Conservation (phyloP, 768 basidiomycete genomes). For the Omphalotus guepiniiformis region DNA sequence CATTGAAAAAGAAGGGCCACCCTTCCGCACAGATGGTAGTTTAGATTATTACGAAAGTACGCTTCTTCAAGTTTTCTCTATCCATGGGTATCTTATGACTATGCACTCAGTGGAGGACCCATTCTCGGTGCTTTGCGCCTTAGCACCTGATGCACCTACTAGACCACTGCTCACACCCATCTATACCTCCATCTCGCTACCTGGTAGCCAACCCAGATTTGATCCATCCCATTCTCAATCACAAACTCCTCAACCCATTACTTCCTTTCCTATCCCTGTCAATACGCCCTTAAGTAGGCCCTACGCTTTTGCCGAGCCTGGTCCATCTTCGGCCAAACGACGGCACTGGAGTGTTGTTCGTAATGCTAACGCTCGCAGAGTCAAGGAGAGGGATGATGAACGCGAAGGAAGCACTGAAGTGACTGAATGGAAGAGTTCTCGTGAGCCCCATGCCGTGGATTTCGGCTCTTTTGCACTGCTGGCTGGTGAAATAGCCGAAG, state of each 20-base stretch:
- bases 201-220: slow-evolving; percentile 12
- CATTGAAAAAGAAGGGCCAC: slow-evolving; percentile 75
- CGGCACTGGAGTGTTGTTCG: slow-evolving; percentile 63
- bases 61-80: slow-evolving; percentile 19
- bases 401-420: slow-evolving; percentile 28
- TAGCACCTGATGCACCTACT: slow-evolving; percentile 55
- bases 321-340: slow-evolving; percentile 26
- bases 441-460: slow-evolving; percentile 53
- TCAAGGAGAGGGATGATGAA: slow-evolving; percentile 52
- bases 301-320: slow-evolving; percentile 13
- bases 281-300: slow-evolving; percentile 20
- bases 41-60: slow-evolving; percentile 68
- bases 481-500: slow-evolving; percentile 41
- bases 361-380: slow-evolving; percentile 44
- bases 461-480: slow-evolving; percentile 60
- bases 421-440: slow-evolving; percentile 43
- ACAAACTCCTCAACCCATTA: slow-evolving; percentile 20
- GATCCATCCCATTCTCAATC: slow-evolving; percentile 11
- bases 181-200: slow-evolving; percentile 38
- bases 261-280: slow-evolving; percentile 23
- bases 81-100: slow-evolving; percentile 8
- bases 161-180: slow-evolving; percentile 57
- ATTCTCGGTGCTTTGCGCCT: slow-evolving; percentile 59
- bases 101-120: slow-evolving; percentile 73
- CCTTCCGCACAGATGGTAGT: slow-evolving; percentile 70